phyloP scores from a whole-genome alignment of 202 grass and related monocot species.

The Alloteropsis angusta region DNA sequence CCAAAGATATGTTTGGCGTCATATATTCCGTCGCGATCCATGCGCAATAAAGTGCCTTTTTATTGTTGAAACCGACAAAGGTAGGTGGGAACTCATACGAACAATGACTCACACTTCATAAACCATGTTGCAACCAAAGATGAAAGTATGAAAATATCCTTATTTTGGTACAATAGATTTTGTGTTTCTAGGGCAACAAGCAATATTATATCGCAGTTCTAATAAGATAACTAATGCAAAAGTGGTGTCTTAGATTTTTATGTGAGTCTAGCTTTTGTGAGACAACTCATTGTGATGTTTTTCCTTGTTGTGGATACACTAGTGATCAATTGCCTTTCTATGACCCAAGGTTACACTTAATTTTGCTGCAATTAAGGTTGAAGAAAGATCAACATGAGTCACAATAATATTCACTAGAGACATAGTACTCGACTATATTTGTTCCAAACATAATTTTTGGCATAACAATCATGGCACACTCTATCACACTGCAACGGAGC shows the following conservation, averaged over 20 bases:
- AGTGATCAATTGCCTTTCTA: too few species aligned
- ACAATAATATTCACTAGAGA: too few species aligned
- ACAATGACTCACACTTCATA: not conserved
- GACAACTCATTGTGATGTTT: too few species aligned
- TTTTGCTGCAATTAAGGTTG: too few species aligned
- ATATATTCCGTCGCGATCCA: not conserved
- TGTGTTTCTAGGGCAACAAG: not conserved
- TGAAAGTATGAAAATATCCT: not conserved
- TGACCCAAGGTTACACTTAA: too few species aligned
- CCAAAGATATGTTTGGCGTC: not conserved
- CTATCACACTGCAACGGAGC: too few species aligned
- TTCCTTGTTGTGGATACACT: too few species aligned
- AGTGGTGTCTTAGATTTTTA: not conserved
- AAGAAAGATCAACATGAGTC: too few species aligned
- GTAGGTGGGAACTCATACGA: not conserved
- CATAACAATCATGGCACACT: too few species aligned
- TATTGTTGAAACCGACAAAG: not conserved
- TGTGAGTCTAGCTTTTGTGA: too few species aligned
- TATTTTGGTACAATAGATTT: not conserved
- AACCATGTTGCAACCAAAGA: not conserved
- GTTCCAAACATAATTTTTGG: too few species aligned
- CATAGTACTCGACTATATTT: too few species aligned
- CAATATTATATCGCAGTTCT: not conserved
- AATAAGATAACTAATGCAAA: not conserved
- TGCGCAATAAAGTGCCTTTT: not conserved